These are phyloP conservation scores for Suillus alpinus DNA, from an alignment of 768 basidiomycete genomes.

Conservation along the genomic window DNA sequence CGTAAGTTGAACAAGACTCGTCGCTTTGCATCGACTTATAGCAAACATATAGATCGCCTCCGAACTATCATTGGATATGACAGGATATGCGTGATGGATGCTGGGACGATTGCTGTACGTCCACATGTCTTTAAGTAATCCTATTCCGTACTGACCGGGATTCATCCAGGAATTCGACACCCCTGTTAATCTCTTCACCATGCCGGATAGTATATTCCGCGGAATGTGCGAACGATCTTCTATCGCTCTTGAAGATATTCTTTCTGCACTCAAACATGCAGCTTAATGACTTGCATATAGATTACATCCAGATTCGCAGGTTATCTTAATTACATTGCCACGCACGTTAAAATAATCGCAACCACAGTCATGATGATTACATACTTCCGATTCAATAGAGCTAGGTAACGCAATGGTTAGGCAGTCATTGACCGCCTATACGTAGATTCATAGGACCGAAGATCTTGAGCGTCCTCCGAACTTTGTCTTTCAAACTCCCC, in stretches of 20 bases:
- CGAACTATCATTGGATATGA: slow-evolving; percentile 88
- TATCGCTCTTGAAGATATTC: slow-evolving; percentile 71
- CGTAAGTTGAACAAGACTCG: slow-evolving; percentile 44
- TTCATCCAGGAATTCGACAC: slow-evolving; percentile 71
- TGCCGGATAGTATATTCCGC: slow-evolving; percentile 66
- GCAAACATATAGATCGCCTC: slow-evolving; percentile 57
- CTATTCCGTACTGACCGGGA: neutral
- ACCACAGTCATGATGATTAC: neutral
- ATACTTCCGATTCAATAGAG: too few species aligned
- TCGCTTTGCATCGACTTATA: slow-evolving; percentile 1
- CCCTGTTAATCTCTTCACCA: slow-evolving; percentile 61
- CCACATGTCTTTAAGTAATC: neutral
- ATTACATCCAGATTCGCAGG: neutral
- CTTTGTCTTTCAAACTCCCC: neutral
- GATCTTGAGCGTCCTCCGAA: neutral
- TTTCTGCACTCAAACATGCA: slow-evolving; percentile 27
- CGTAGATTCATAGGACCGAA: neutral
- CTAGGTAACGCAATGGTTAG: neutral
- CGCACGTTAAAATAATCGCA: neutral
- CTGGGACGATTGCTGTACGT: slow-evolving; percentile 70
- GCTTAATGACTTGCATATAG: neutral
- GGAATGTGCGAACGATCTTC: slow-evolving; percentile 86
- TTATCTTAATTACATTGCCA: neutral
- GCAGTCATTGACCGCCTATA: too few species aligned
- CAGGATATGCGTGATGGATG: slow-evolving; percentile 83